These are phyloP conservation scores for Suhomyces wounanorum DNA, from an alignment of 1,139 yeast genomes.

Conservation along the genomic window DNA sequence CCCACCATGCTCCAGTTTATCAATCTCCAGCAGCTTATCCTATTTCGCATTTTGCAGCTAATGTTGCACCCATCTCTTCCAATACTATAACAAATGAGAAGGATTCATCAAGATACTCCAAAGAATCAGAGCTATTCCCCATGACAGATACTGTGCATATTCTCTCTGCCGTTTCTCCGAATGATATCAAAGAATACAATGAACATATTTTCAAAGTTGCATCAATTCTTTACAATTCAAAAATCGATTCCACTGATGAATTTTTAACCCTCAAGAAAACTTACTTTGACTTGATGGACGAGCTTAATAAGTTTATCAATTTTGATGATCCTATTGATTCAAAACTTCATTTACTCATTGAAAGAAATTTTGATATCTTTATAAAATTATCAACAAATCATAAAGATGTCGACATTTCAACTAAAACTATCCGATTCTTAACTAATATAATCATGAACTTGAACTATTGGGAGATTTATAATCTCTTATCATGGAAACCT, in stretches of 20 bases:
- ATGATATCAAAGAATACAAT: conserved; percentile 37
- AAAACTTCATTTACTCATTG: conserved; percentile 38
- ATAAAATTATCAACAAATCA: conserved; percentile 38
- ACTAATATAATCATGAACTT: conserved; percentile 42
- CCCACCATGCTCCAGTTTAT: conserved; percentile 2
- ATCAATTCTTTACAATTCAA: conserved; percentile 29
- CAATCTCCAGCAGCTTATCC: conserved; percentile 9
- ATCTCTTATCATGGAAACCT: conserved; percentile 46
- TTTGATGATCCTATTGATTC: conserved; percentile 34
- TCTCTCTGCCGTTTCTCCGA: conserved; percentile 33
- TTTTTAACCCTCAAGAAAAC: conserved; percentile 26
- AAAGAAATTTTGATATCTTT: conserved; percentile 42
- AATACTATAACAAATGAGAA: neutral
- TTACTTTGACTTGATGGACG: conserved; percentile 28
- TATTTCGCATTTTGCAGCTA: conserved; percentile 12
- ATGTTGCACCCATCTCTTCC: conserved; percentile 10
- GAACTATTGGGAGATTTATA: conserved; percentile 51
- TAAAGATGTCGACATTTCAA: conserved; percentile 34
- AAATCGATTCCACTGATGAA: conserved; percentile 18
- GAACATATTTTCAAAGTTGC: conserved; percentile 41
- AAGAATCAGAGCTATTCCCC: conserved; percentile 14
- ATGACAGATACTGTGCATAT: conserved; percentile 33
- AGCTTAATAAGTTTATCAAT: conserved; percentile 26
- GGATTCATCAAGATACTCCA: neutral
- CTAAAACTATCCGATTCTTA: conserved; percentile 40